These are phyloP conservation scores for Cyberlindnera misumaiensis DNA, from an alignment of 805 yeast species.

Conservation along the genomic window DNA sequence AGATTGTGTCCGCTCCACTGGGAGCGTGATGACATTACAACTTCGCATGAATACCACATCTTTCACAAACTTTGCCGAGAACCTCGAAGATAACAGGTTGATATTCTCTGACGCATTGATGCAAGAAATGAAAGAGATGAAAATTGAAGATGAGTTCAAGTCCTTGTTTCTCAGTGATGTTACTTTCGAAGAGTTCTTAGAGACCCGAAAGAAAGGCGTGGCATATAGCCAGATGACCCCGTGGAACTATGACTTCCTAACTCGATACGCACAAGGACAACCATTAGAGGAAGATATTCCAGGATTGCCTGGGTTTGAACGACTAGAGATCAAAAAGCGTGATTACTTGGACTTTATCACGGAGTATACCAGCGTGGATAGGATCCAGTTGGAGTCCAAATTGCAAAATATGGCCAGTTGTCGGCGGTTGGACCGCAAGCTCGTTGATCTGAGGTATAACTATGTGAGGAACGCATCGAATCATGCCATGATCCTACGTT, in stretches of 20 bases:
- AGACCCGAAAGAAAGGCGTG: neutral
- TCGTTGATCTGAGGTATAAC: neutral
- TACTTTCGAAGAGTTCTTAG: neutral
- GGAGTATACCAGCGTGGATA: neutral
- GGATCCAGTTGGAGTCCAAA: neutral
- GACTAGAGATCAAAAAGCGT: constrained; percentile 1
- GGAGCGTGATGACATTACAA: neutral
- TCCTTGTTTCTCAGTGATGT: neutral
- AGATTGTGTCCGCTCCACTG: too few relatives aligned
- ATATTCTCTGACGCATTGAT: neutral
- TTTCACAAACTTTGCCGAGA: neutral
- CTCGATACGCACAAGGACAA: neutral
- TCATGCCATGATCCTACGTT: neutral
- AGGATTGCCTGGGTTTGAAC: neutral
- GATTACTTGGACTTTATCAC: constrained; percentile 1
- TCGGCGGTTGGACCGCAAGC: constrained; percentile 1
- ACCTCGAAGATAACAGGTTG: constrained; percentile 1
- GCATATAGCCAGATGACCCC: neutral
- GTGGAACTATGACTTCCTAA: neutral
- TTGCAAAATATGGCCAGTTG: neutral
- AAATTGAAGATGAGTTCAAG: neutral
- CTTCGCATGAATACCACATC: neutral
- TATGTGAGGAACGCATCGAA: neutral
- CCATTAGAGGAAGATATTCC: neutral
- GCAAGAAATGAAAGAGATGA: neutral